Base-by-base conservation (phyloP, 805 yeast species). In the Candida xiaguanensis region DNA sequence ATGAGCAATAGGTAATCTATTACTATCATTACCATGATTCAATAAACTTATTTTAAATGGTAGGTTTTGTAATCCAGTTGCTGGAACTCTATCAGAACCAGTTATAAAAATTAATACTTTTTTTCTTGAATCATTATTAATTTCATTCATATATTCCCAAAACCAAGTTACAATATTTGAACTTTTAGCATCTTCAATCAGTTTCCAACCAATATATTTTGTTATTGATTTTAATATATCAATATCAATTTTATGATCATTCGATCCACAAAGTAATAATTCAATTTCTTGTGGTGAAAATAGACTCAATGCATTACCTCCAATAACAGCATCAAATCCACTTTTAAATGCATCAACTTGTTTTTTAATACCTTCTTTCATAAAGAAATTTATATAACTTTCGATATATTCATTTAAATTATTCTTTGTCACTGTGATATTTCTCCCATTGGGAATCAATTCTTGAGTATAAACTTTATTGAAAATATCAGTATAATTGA, bases 41-140 rank as follows among this genome's bases (percentile, higher is more conserved):
- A 65, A 51, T 39, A 75, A 74, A 12, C 82, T 75, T n/a, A 91
- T 75, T 44, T 81, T 81, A 52, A 93, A 82, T 31, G 71, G 70
- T 65, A 91, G 63, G 37, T 84, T 82, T 22, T 85, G 81, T 20
- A 88, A 71, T 0, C 99, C 99, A 0, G 96, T 86, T 0, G 96
- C 95, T 1, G 99, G 98, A 6, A 93, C 71, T 32, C 96, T 67
- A 52, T 88, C 96, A 1, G 95, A 82, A 0, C 98, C 97, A 0
- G 96, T 90, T 2, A 90, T 80, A 57, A 91, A 91, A 14, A 73
- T 67, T 27, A 91, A 61, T 31, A 91, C 64, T 48, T 74, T 75
- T 46, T 79, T 78, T 48, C 85, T 95, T 22, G 72, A 67, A 3
- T 42, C 50, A 25, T 61, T 61, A 1, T 62, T 53, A 38, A 81